Percentiles rank a stretch among this genome's conserved stretches.
Conservation (phyloP, 441 rosid species). For the Gossypium laxum region DNA sequence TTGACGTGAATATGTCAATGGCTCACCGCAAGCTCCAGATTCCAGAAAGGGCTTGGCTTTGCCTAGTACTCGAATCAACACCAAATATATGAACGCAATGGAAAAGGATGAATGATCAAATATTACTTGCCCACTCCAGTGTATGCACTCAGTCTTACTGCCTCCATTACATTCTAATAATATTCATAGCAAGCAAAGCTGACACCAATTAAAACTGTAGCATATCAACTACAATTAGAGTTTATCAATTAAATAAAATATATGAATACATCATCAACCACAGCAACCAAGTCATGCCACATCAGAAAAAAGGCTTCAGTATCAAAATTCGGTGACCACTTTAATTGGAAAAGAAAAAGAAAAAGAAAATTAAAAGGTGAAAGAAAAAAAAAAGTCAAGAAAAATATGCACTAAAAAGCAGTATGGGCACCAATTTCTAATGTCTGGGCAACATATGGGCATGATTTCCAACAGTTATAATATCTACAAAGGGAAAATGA, state of each 20-base stretch:
- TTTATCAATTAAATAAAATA: conserved; percentile 16
- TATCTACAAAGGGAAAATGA: conserved; percentile 48
- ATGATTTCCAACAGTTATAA: conserved; percentile 42
- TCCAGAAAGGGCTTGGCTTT: background rate
- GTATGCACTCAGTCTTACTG: background rate
- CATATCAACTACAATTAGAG: conserved; percentile 20
- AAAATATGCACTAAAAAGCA: conserved; percentile 31
- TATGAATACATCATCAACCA: conserved; percentile 21
- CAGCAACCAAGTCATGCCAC: conserved; percentile 25
- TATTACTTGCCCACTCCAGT: background rate
- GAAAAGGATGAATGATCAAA: background rate
- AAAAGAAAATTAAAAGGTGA: conserved; percentile 4
- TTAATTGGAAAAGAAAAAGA: conserved; percentile 14
- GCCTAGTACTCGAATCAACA: background rate
- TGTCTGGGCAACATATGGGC: conserved; percentile 29
- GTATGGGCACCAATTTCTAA: conserved; percentile 28
- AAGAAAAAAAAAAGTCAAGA: conserved; percentile 10
- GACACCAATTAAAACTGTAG: conserved; percentile 7
- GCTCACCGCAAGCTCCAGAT: background rate
- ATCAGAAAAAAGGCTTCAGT: conserved; percentile 12
- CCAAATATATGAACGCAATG: background rate
- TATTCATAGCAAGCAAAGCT: conserved; percentile 3
- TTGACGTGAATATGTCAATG: background rate
- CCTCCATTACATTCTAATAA: background rate
- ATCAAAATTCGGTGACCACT: conserved; percentile 29